phyloP scores from a whole-genome alignment of 2,329 filamentous ascomycete genomes.

The Zymoseptoria passerinii region DNA sequence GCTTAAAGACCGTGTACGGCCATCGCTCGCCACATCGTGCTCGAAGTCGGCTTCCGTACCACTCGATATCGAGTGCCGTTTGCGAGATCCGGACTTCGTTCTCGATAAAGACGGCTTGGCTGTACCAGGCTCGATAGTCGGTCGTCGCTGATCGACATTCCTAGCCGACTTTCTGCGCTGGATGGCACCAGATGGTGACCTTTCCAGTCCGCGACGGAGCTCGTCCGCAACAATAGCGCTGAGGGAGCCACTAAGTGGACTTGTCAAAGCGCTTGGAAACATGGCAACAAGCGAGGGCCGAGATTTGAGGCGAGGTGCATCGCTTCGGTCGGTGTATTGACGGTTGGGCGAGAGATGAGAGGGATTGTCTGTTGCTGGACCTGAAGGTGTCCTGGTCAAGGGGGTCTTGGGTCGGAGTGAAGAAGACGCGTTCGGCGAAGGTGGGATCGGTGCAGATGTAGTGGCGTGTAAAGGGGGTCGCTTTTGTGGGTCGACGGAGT shows the following conservation, averaged over 20 bases:
- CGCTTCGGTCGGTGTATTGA: conserved; percentile 21
- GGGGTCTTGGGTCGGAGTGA: conserved; percentile 19
- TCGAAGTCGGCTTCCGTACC: conserved; percentile 19
- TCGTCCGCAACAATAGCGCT: conserved; percentile 58
- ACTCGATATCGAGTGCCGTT: conserved; percentile 22
- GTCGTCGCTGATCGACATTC: conserved; percentile 4
- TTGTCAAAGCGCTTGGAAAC: conserved; percentile 51
- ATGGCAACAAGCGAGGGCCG: conserved; percentile 47
- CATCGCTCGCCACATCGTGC: conserved; percentile 12
- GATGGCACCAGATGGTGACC: conserved; percentile 10
- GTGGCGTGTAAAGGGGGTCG: conserved; percentile 30
- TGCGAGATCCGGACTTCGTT: conserved; percentile 6
- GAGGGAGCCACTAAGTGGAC: conserved; percentile 52
- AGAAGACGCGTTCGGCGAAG: conserved; percentile 14
- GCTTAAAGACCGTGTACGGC: conserved; percentile 19
- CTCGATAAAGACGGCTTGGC: neutral
- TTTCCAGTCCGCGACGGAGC: conserved; percentile 47
- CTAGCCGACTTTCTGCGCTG: conserved; percentile 9
- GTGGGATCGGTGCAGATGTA: conserved; percentile 27
- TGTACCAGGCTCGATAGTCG: conserved; percentile 5
- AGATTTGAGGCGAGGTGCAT: conserved; percentile 34
- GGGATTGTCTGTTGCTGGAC: conserved; percentile 9
- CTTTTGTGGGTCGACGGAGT: conserved; percentile 12
- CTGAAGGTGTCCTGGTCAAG: conserved; percentile 16
- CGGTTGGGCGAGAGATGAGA: conserved; percentile 5